These are phyloP conservation scores for Hevea brasiliensis DNA, from an alignment of 345 rosid genomes.

Conservation along the genomic window DNA sequence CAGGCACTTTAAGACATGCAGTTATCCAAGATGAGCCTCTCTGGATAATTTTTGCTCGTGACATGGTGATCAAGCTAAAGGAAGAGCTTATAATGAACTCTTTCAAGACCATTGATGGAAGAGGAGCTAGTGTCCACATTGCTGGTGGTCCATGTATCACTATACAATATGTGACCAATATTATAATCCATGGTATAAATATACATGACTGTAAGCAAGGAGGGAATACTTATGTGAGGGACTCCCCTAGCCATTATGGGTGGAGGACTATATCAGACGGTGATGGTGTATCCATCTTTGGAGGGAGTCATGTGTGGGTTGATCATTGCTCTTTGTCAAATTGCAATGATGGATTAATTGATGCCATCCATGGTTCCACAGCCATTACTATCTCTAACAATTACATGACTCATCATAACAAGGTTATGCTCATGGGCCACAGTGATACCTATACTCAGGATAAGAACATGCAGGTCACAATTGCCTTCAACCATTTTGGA, in stretches of 20 bases:
- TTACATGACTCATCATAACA: constrained; percentile 30
- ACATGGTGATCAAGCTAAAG: constrained; percentile 28
- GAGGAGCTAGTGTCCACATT: constrained; percentile 33
- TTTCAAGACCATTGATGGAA: constrained; percentile 34
- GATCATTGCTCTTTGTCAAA: constrained; percentile 34
- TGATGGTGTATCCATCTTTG: constrained; percentile 32
- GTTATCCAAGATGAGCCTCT: constrained; percentile 30
- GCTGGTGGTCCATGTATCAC: constrained; percentile 36
- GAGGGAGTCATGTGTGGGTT: constrained; percentile 37
- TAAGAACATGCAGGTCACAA: constrained; percentile 33
- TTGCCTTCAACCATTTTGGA: constrained; percentile 37
- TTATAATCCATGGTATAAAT: constrained; percentile 32
- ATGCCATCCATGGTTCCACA: constrained; percentile 33
- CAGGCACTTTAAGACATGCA: constrained; percentile 26
- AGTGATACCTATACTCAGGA: constrained; percentile 26
- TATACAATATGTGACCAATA: constrained; percentile 32
- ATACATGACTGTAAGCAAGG: constrained; percentile 34
- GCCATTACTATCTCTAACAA: constrained; percentile 33
- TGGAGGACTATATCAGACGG: constrained; percentile 39
- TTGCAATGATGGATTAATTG: constrained; percentile 32
- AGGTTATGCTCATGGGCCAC: constrained; percentile 38
- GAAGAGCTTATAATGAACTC: constrained; percentile 34
- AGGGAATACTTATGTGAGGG: constrained; percentile 36
- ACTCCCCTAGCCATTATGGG: constrained; percentile 30
- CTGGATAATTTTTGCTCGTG: constrained; percentile 26